Evolutionary conservation across 2,329 filamentous ascomycete species (phyloP), one percentile per base, ranked within the genome.

Genomic region (Colletotrichum sp.): DNA sequence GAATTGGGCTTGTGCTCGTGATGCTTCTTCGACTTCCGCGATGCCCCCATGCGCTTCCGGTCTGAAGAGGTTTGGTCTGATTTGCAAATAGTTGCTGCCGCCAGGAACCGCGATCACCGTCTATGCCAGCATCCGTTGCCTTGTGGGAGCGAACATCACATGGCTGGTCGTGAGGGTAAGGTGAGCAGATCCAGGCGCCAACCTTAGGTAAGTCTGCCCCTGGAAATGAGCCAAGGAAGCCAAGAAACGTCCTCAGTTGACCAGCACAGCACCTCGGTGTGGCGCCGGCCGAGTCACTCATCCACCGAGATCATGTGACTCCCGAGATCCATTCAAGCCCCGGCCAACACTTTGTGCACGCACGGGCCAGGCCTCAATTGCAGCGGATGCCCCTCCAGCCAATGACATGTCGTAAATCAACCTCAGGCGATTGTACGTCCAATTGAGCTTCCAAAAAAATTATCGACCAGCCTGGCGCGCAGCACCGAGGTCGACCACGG

Each of bases 371-470:
- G 62, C 25, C 4, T 8, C 9, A 25, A 49, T 27, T 36, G 15
- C 34, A 6, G 64, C 19, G 64, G 19, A 27, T 36, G 8, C 13
- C 19, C 5, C n/a, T 29, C 32, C 61, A 29, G 27, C 74, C 74
- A 76, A 74, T 76, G 34, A 77, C 32, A 34, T 75, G 29, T 36
- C n/a, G 36, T 52, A 19, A 63, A 34, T 71, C 61, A 13, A 30
- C 49, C 74, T 39, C 52, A 75, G 67, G 72, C 30, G 49, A 71
- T 64, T 64, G 64, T 22, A 34, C 44, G 25, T 77, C 78, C 62
- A 64, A 72, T 72, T 68, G 69, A 65, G 69, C 69, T 76, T 62
- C 67, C 78, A 78, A 75, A 79, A 76, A 72, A 79, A 71, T 78
- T 79, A 77, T 78, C 69, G 73, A 69, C 72, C 32, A 72, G 69